A percentile compares a stretch with the other conserved stretches of the same genome.
phyloP scores from a whole-genome alignment of 306 rosid species.

The Hippophae rhamnoides region DNA sequence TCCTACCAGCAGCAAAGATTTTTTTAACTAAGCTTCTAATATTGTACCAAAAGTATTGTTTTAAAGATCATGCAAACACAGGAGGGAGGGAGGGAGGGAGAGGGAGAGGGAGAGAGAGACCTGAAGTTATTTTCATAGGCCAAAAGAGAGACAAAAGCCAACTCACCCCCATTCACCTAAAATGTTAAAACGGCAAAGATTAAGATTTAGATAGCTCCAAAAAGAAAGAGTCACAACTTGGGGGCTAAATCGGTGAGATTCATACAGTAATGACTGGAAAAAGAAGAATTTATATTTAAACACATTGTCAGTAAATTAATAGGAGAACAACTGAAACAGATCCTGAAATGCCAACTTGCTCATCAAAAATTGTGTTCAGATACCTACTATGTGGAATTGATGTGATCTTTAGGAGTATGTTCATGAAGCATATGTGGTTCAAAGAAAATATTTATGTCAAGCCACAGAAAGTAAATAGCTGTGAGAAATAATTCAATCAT shows the following conservation, averaged over 20 bases:
- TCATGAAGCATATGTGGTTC: background rate
- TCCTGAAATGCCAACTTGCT: too few species aligned
- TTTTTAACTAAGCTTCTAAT: background rate
- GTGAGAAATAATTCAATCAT: background rate
- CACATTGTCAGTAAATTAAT: too few species aligned
- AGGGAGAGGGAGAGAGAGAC: slow-evolving; percentile 33
- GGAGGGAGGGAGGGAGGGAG: background rate
- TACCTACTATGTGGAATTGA: background rate
- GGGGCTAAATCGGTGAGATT: background rate
- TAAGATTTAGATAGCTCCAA: slow-evolving; percentile 5
- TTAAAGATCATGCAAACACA: slow-evolving; percentile 5
- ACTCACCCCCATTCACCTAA: slow-evolving; percentile 65
- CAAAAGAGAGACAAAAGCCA: slow-evolving; percentile 53
- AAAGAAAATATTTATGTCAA: background rate
- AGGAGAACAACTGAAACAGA: too few species aligned
- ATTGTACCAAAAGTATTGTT: background rate
- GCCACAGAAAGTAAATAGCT: background rate
- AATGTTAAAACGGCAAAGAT: slow-evolving; percentile 21
- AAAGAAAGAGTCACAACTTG: slow-evolving; percentile 6
- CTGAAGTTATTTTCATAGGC: slow-evolving; percentile 52
- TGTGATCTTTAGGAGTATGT: background rate
- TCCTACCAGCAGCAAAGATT: slow-evolving; percentile 32
- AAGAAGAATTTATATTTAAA: too few species aligned
- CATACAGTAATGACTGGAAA: background rate
- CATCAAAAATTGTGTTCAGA: background rate